Evolutionary conservation across 352 stramenopile species (phyloP).

Genomic region (Globisporangium solare): DNA sequence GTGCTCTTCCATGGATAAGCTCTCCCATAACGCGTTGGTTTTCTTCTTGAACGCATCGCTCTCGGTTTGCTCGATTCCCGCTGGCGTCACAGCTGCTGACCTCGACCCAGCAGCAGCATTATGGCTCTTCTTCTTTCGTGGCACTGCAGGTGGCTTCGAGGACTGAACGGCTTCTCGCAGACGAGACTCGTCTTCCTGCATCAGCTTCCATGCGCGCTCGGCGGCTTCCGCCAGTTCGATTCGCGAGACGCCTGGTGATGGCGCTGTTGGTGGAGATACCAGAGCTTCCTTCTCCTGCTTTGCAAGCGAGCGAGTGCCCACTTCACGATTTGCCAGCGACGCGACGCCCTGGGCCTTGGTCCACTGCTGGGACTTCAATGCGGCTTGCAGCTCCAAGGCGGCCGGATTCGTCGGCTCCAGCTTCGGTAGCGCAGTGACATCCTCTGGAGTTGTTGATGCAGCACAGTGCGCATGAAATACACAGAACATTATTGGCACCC

Average conservation of each 20-base stretch:
- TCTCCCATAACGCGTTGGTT: conserved; percentile 17
- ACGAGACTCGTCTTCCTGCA: conserved; percentile 50
- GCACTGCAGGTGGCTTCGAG: conserved; percentile 6
- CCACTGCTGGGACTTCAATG: neutral
- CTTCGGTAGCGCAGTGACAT: conserved; percentile 21
- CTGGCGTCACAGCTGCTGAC: neutral
- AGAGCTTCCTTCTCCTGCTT: neutral
- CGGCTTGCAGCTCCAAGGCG: neutral
- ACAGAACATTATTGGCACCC: neutral
- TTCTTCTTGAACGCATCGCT: conserved; percentile 7
- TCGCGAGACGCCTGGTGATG: neutral
- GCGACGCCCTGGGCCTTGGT: neutral
- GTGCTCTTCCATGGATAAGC: conserved; percentile 18
- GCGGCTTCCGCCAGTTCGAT: conserved; percentile 14
- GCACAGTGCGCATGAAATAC: neutral
- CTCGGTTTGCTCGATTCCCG: neutral
- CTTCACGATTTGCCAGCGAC: neutral
- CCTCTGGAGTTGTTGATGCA: conserved; percentile 15
- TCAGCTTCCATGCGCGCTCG: conserved; percentile 34
- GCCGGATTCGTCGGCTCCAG: conserved; percentile 45
- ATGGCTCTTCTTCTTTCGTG: conserved; percentile 6
- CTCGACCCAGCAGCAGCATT: neutral
- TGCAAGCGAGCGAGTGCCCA: conserved; percentile 5
- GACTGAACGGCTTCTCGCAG: conserved; percentile 21
- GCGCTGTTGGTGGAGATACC: neutral